Conservation (phyloP, 2,329 filamentous ascomycete genomes). For the Neocatenulostroma microsporum region DNA sequence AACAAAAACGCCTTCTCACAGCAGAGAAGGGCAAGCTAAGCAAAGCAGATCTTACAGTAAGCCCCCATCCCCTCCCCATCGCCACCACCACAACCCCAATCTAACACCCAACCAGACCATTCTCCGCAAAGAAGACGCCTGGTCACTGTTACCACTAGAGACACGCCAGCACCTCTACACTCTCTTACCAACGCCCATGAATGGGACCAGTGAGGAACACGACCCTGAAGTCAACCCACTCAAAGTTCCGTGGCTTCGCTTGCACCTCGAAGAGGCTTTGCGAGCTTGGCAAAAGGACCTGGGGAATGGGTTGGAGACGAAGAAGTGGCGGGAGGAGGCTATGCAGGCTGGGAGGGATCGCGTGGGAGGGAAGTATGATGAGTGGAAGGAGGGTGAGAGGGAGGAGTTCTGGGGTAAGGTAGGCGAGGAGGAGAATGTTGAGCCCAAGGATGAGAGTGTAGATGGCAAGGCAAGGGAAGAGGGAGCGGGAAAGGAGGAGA, state of each 20-base stretch:
- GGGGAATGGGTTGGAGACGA: slow-evolving; percentile 47
- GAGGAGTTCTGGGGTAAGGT: slow-evolving; percentile 51
- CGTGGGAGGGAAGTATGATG: slow-evolving; percentile 49
- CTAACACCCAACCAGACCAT: slow-evolving; percentile 17
- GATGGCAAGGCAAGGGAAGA: slow-evolving; percentile 3
- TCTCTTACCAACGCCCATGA: slow-evolving; percentile 22
- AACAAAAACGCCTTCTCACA: slow-evolving; percentile 23
- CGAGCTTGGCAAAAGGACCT: slow-evolving; percentile 52
- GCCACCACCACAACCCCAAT: background rate
- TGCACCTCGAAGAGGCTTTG: slow-evolving; percentile 46
- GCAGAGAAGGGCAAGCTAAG: slow-evolving; percentile 20
- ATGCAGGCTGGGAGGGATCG: slow-evolving; percentile 46
- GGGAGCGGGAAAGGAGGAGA: background rate
- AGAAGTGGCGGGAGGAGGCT: slow-evolving; percentile 50
- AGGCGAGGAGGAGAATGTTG: slow-evolving; percentile 3
- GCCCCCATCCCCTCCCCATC: slow-evolving; percentile 1
- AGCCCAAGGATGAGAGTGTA: slow-evolving; percentile 1
- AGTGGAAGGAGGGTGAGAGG: slow-evolving; percentile 47
- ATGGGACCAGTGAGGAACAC: slow-evolving; percentile 23
- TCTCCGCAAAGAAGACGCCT: slow-evolving; percentile 24
- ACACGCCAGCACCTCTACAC: slow-evolving; percentile 21
- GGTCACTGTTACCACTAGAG: slow-evolving; percentile 19
- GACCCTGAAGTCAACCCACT: slow-evolving; percentile 34
- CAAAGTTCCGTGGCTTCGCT: slow-evolving; percentile 34
- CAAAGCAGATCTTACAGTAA: slow-evolving; percentile 20